Evolutionary conservation across 2,329 filamentous ascomycete species (phyloP).

Genomic region (Conoideocrella luteorostrata): DNA sequence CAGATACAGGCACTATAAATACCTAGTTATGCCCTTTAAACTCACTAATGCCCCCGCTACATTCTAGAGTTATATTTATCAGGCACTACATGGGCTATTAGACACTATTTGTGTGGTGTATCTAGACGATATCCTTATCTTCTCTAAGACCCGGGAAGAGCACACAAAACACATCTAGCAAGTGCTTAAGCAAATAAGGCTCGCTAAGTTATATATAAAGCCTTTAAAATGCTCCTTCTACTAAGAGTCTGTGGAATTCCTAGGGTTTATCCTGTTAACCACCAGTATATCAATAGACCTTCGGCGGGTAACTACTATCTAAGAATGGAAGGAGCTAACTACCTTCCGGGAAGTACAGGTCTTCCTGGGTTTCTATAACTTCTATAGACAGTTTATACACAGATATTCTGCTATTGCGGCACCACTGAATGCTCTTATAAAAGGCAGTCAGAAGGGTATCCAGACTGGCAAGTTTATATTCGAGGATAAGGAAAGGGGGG

Average conservation of each 20-base stretch:
- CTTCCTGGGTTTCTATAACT: slow-evolving; percentile 3
- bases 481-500: neutral
- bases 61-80: slow-evolving; percentile 9
- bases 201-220: slow-evolving; percentile 3
- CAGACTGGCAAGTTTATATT: neutral
- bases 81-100: slow-evolving; percentile 3
- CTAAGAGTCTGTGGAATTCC: slow-evolving; percentile 5
- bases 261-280: neutral
- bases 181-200: slow-evolving; percentile 3
- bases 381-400: slow-evolving; percentile 4
- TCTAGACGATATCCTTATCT: slow-evolving; percentile 11
- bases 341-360: slow-evolving; percentile 1
- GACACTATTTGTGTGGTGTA: slow-evolving; percentile 8
- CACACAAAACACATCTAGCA: slow-evolving; percentile 7
- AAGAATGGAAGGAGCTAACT: slow-evolving; percentile 1
- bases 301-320: neutral
- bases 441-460: neutral
- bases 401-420: slow-evolving; percentile 7
- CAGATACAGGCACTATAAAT: slow-evolving; percentile 10
- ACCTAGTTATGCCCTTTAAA: too few relatives aligned
- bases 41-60: slow-evolving; percentile 5
- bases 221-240: slow-evolving; percentile 4
- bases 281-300: slow-evolving; percentile 6
- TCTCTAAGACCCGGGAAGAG: slow-evolving; percentile 3
- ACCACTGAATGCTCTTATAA: neutral